phyloP scores from a whole-genome alignment of 1,284 basidiomycete species.

The Cutaneotrichosporon daszewskae region DNA sequence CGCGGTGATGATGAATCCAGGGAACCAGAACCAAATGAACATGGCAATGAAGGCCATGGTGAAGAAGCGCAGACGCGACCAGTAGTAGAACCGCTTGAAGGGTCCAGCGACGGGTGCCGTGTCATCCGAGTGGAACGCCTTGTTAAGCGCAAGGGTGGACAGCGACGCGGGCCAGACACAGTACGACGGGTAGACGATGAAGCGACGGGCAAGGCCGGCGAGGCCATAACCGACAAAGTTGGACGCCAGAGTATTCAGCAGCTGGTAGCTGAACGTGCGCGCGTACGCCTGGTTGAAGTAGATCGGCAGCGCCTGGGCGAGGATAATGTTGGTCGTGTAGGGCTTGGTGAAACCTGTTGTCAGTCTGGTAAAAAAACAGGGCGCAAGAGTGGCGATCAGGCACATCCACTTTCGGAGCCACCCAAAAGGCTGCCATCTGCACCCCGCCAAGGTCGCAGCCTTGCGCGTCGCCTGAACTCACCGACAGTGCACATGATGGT shows the following conservation, averaged over 20 bases:
- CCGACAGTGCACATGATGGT: conserved; percentile 30
- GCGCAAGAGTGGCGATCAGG: conserved; percentile 51
- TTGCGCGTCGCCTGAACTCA: no score
- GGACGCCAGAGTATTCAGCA: conserved; percentile 44
- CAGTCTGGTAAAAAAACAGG: conserved; percentile 46
- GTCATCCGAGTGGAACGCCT: conserved; percentile 47
- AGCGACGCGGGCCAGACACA: conserved; percentile 51
- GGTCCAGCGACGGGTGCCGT: conserved; percentile 43
- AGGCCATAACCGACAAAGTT: conserved; percentile 53
- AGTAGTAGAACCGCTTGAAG: conserved; percentile 36
- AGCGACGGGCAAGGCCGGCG: conserved; percentile 51
- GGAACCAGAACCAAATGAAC: conserved; percentile 48
- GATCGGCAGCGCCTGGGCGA: conserved; percentile 31
- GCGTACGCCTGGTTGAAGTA: conserved; percentile 42
- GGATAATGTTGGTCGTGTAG: conserved; percentile 45
- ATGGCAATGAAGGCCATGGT: conserved; percentile 34
- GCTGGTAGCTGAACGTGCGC: conserved; percentile 49
- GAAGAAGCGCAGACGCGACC: conserved; percentile 44
- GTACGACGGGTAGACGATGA: conserved; percentile 50
- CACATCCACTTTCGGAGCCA: no score
- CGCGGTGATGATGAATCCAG: conserved; percentile 45
- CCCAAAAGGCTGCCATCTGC: no score
- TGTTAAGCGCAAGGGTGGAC: conserved; percentile 50
- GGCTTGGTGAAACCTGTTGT: conserved; percentile 40
- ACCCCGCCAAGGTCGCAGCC: no score